phyloP scores from a whole-genome alignment of 805 yeast genomes.

The Metschnikowia chrysomelidarum region DNA sequence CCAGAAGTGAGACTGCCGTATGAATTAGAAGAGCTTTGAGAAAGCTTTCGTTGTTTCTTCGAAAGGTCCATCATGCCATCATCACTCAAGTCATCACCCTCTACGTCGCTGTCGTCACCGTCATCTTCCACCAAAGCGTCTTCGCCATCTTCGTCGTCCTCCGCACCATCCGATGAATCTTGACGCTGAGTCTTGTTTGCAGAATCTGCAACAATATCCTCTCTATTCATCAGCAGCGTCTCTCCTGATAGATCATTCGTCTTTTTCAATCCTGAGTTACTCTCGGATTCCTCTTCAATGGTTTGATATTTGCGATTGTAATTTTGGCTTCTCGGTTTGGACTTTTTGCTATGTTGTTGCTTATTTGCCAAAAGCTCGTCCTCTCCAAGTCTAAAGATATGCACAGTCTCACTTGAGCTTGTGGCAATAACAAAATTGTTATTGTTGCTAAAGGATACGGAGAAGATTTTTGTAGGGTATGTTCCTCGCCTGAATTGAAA shows the following conservation, averaged over 20 bases:
- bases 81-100: conserved; percentile 28
- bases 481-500: conserved; percentile 83
- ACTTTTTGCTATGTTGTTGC: conserved; percentile 29
- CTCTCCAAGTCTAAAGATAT: conserved; percentile 74
- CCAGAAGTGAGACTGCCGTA: conserved; percentile 34
- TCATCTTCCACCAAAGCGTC: conserved; percentile 24
- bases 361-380: conserved; percentile 42
- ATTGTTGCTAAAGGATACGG: conserved; percentile 71
- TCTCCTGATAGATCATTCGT: conserved; percentile 14
- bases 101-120: conserved; percentile 23
- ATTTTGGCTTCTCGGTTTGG: conserved; percentile 10
- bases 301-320: conserved; percentile 22
- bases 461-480: conserved; percentile 76
- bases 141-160: conserved; percentile 24
- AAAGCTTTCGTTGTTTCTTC: conserved; percentile 35
- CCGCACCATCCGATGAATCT: conserved; percentile 17
- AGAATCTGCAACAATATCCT: too few relatives aligned
- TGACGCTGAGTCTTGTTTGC: too few relatives aligned
- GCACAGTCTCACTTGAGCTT: conserved; percentile 89
- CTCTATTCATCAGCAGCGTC: too few relatives aligned
- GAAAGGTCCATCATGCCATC: conserved; percentile 25
- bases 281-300: conserved; percentile 25
- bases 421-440: conserved; percentile 76
- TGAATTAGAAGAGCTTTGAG: conserved; percentile 38
- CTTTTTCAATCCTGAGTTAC: conserved; percentile 3